phyloP scores from a whole-genome alignment of 169 alveolate species.

The Plasmodium gonderi region DNA sequence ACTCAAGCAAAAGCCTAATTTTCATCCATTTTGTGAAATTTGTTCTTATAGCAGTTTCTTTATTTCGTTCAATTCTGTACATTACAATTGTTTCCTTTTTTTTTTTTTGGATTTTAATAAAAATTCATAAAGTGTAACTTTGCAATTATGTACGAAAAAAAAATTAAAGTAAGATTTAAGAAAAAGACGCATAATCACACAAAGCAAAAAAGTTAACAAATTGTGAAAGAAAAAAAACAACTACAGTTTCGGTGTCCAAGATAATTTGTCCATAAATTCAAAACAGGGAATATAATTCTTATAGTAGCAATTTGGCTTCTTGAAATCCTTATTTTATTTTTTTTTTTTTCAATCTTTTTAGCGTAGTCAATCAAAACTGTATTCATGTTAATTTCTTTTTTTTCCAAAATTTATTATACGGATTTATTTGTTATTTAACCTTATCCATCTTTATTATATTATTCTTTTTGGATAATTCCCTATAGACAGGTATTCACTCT shows the following conservation, averaged over 20 bases:
- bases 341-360: neutral
- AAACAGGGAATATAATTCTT: neutral
- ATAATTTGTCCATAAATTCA: neutral
- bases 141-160: neutral
- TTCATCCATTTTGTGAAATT: neutral
- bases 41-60: neutral
- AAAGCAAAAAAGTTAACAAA: neutral
- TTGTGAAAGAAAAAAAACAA: neutral
- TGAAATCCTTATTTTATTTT: neutral
- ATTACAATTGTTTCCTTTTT: neutral
- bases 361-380: neutral
- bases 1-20: neutral
- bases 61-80: neutral
- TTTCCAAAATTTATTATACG: neutral
- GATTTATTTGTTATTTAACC: neutral
- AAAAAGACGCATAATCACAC: neutral
- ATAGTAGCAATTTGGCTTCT: neutral
- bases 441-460: neutral
- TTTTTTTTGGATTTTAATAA: neutral
- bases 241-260: neutral
- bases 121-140: neutral
- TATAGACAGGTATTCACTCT: neutral
- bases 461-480: neutral
- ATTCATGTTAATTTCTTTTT: neutral
- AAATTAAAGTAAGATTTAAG: neutral